These are phyloP conservation scores for Zymoseptoria passerinii DNA, from an alignment of 2,329 filamentous ascomycete genomes.

Conservation along the genomic window DNA sequence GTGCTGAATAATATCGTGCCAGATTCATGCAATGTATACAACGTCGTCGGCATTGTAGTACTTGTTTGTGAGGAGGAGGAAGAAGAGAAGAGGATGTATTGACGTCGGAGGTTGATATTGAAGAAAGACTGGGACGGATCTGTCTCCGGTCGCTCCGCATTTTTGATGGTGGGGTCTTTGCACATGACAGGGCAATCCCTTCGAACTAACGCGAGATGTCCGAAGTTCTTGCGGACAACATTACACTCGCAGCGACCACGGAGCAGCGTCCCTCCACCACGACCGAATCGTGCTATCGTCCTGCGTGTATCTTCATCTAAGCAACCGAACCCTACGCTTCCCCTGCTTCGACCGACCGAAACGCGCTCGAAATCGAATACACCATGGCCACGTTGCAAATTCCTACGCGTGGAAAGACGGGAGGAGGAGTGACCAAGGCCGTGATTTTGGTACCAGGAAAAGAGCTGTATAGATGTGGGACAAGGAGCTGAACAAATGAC, in stretches of 20 bases:
- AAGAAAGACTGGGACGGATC: neutral
- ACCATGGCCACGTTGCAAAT: conserved; percentile 24
- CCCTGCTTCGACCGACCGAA: neutral
- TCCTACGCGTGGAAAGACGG: conserved; percentile 24
- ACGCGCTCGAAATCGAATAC: neutral
- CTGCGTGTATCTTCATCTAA: neutral
- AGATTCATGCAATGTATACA: too few relatives aligned
- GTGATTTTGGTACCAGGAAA: conserved; percentile 69
- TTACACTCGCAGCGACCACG: neutral
- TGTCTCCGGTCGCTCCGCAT: neutral
- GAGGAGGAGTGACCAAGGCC: conserved; percentile 65
- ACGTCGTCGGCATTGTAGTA: neutral
- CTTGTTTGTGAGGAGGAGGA: neutral
- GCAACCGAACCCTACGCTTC: neutral
- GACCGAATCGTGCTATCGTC: neutral
- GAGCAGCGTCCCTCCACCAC: neutral
- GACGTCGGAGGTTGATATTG: neutral
- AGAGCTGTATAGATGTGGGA: neutral
- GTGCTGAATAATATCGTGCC: too few relatives aligned
- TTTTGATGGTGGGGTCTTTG: neutral
- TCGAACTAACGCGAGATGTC: neutral
- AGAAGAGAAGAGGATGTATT: neutral
- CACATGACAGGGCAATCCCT: neutral
- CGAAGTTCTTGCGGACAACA: neutral
- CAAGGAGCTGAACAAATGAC: neutral